phyloP scores from a whole-genome alignment of 2,329 filamentous ascomycete species.

The Thielaviopsis ethacetica region DNA sequence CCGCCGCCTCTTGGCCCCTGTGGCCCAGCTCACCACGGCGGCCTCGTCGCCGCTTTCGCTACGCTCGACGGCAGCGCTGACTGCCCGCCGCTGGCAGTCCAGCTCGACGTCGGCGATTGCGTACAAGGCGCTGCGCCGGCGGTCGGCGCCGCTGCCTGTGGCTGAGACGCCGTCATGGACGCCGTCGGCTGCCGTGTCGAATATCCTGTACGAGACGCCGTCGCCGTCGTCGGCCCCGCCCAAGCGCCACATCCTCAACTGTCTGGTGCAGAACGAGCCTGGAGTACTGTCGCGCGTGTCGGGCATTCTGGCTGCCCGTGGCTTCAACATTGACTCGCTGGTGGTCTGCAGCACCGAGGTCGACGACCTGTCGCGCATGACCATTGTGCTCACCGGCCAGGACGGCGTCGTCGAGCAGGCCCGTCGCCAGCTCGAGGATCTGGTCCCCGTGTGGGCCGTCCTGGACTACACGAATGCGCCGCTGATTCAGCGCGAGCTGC shows the following conservation, averaged over 20 bases:
- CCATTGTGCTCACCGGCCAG: slow-evolving; percentile 89
- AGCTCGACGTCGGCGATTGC: slow-evolving; percentile 85
- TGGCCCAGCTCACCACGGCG: slow-evolving; percentile 19
- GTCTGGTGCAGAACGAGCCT: slow-evolving; percentile 95
- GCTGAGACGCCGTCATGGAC: slow-evolving; percentile 65
- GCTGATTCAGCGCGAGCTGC: slow-evolving; percentile 85
- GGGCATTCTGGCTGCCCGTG: slow-evolving; percentile 84
- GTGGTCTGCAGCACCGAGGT: slow-evolving; percentile 98
- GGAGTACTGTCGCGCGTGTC: slow-evolving; percentile 93
- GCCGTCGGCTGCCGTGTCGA: slow-evolving; percentile 86
- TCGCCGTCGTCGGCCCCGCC: slow-evolving; percentile 66
- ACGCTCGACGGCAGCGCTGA: not conserved
- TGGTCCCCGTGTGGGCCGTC: slow-evolving; percentile 96
- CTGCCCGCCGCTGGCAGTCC: slow-evolving; percentile 21
- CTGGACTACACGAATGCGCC: slow-evolving; percentile 88
- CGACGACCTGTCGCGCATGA: slow-evolving; percentile 94
- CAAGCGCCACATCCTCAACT: slow-evolving; percentile 94
- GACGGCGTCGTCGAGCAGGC: slow-evolving; percentile 97
- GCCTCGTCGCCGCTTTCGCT: slow-evolving; percentile 19
- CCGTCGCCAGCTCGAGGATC: slow-evolving; percentile 81
- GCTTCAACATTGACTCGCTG: slow-evolving; percentile 97
- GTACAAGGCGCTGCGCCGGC: slow-evolving; percentile 91
- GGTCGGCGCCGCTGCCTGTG: slow-evolving; percentile 70
- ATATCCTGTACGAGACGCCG: slow-evolving; percentile 97
- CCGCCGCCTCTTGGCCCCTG: slow-evolving; percentile 26